These are phyloP conservation scores for Cadophora sp. DNA, from an alignment of 2,329 filamentous ascomycete genomes.

Conservation along the genomic window DNA sequence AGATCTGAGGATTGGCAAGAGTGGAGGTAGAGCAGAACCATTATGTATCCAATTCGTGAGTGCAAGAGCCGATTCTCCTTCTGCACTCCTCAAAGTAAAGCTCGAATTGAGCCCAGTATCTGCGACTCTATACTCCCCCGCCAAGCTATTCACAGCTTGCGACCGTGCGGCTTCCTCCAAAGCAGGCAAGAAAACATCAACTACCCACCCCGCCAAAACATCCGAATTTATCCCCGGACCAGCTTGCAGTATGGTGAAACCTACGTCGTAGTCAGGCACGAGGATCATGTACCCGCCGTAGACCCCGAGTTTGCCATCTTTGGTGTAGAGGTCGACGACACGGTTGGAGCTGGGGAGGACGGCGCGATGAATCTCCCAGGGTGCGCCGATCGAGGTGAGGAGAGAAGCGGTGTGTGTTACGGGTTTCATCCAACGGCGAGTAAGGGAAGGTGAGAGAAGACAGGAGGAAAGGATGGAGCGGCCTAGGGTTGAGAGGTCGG, in stretches of 20 bases:
- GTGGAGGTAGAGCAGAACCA: neutral
- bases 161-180: slow-evolving; percentile 13
- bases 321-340: slow-evolving; percentile 24
- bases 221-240: neutral
- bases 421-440: slow-evolving; percentile 39
- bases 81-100: neutral
- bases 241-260: slow-evolving; percentile 16
- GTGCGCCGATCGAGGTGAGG: slow-evolving; percentile 34
- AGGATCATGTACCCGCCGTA: slow-evolving; percentile 14
- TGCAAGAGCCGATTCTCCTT: neutral
- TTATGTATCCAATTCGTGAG: neutral
- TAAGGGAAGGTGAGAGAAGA: slow-evolving; percentile 32
- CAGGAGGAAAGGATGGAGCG: slow-evolving; percentile 37
- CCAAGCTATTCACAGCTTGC: neutral
- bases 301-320: slow-evolving; percentile 13
- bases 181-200: neutral
- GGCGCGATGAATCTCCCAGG: slow-evolving; percentile 40
- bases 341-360: slow-evolving; percentile 14
- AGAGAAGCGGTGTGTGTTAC: slow-evolving; percentile 34
- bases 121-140: neutral
- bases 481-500: slow-evolving; percentile 35
- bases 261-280: slow-evolving; percentile 18
- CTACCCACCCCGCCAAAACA: neutral
- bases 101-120: neutral
- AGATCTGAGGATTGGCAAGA: neutral